Base-by-base conservation (phyloP, 2,329 filamentous ascomycete genomes). In the Triangularia verruculosa region DNA sequence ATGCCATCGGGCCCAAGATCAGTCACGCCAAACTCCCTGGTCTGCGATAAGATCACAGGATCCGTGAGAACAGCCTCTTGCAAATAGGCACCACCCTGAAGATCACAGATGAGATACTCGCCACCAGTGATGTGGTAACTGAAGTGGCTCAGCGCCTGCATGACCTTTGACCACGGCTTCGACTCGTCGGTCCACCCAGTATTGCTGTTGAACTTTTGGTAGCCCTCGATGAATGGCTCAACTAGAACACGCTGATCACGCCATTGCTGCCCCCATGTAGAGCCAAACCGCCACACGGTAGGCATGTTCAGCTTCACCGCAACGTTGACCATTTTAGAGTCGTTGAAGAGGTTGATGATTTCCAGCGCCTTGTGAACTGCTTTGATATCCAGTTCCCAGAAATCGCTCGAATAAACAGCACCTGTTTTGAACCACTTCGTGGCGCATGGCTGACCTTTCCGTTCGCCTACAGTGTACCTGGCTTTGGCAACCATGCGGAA, bases 121-220 rank as follows among this genome's bases (percentile, higher is more conserved):
- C 78, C 77, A 22, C 73, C 73, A 0, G 76, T 68, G 47, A 75
- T 57, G 67, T 78, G 75, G 66, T 78, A 79, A 63, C 75, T 78
- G 61, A 79, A 79, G 68, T 80, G 77, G 68, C 77, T 78, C n/a
- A 79, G 70, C 0, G 77, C 76, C 66, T 80, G 78, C 76, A 79
- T 78, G 2, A 68, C 74, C 24, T 74, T 65, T 2, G 72, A 70
- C 76, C 77, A 78, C 3, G 55, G 43, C n/a, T 54, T 62, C 0
- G 65, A 64, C 6, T 70, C 66, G 62, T 76, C 68, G 39, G 24
- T 70, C 77, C 77, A 80, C 47, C 78, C 78, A 1, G 67, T 73
- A 66, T 79, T 79, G 73, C 77, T 80, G 69, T 79, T 80, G 71
- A 78, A 79, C 69, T 78, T 79, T 63, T 77, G 69, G 67, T 78